phyloP scores from a whole-genome alignment of 108 stramenopile species.

The Mediolabrus comicus region DNA sequence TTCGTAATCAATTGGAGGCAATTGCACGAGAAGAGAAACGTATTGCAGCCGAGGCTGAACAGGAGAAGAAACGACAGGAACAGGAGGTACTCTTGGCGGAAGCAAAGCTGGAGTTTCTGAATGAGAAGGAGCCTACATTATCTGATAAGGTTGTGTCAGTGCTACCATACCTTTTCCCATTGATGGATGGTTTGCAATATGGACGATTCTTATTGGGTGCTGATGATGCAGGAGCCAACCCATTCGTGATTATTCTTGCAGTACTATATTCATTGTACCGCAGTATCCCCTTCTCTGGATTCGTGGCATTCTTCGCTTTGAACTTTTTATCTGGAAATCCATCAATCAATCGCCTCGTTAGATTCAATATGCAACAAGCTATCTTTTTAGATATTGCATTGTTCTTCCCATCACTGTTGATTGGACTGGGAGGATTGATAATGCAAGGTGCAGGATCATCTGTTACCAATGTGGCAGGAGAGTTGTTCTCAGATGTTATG shows the following conservation, averaged over 20 bases:
- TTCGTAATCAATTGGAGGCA: conserved; percentile 73
- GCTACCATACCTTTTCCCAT: conserved; percentile 82
- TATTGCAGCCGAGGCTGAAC: conserved; percentile 52
- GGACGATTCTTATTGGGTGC: conserved; percentile 66
- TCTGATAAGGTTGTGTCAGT: conserved; percentile 66
- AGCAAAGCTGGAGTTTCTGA: conserved; percentile 65
- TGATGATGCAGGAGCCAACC: conserved; percentile 71
- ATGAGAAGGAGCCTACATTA: conserved; percentile 70
- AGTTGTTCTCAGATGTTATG: conserved; percentile 62
- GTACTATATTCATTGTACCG: conserved; percentile 68
- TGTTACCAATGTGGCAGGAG: conserved; percentile 40
- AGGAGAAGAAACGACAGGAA: conserved; percentile 55
- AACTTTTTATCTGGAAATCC: conserved; percentile 73
- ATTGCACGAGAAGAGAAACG: conserved; percentile 77
- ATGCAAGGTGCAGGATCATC: conserved; percentile 26
- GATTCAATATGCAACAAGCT: conserved; percentile 91
- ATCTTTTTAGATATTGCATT: conserved; percentile 90
- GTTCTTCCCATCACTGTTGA: conserved; percentile 79
- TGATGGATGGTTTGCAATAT: conserved; percentile 85
- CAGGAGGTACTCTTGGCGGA: conserved; percentile 50
- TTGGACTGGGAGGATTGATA: conserved; percentile 47
- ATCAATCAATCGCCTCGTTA: conserved; percentile 68
- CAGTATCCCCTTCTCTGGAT: conserved; percentile 74
- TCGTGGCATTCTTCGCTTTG: conserved; percentile 79
- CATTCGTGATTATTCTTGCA: conserved; percentile 54